These are phyloP conservation scores for Pleurotus ostreatus DNA, from an alignment of 768 basidiomycete species.

Conservation along the genomic window DNA sequence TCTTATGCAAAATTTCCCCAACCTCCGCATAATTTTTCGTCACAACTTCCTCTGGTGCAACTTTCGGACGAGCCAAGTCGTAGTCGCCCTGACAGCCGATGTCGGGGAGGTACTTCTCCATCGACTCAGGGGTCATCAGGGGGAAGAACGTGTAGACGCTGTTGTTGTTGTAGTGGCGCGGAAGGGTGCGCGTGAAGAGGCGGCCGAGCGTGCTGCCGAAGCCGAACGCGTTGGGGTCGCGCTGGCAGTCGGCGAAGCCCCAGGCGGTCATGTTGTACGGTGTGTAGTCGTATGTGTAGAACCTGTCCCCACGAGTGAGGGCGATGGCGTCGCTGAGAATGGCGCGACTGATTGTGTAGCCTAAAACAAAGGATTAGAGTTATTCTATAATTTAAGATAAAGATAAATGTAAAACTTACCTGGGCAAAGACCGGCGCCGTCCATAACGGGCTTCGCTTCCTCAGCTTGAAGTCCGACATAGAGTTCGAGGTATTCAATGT, in stretches of 20 bases:
- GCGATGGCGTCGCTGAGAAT: constrained; percentile 86
- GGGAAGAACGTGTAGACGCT: constrained; percentile 86
- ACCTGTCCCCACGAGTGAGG: constrained; percentile 80
- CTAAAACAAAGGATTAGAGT: constrained; percentile 23
- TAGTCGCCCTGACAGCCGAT: constrained; percentile 54
- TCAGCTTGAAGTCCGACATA: constrained; percentile 82
- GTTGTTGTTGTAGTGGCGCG: constrained; percentile 62
- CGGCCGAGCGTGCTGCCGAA: constrained; percentile 76
- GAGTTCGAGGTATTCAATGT: constrained; percentile 74
- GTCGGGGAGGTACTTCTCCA: constrained; percentile 56
- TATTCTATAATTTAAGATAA: neutral
- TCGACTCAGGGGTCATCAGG: constrained; percentile 73
- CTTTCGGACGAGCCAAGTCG: constrained; percentile 45
- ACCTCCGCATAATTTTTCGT: constrained; percentile 49
- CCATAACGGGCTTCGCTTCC: constrained; percentile 67
- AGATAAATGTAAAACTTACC: constrained; percentile 30
- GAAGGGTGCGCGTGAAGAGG: constrained; percentile 70
- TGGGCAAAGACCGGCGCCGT: constrained; percentile 83
- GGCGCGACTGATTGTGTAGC: constrained; percentile 80
- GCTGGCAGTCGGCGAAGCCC: constrained; percentile 82
- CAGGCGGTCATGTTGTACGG: constrained; percentile 78
- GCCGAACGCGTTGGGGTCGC: constrained; percentile 65
- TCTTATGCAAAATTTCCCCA: constrained; percentile 45
- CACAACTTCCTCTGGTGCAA: constrained; percentile 18
- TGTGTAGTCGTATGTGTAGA: constrained; percentile 79